Evolutionary conservation across 139 green algal species (phyloP), one percentile per base, ranked within the genome.

Genomic region (Asterochloris sp.): DNA sequence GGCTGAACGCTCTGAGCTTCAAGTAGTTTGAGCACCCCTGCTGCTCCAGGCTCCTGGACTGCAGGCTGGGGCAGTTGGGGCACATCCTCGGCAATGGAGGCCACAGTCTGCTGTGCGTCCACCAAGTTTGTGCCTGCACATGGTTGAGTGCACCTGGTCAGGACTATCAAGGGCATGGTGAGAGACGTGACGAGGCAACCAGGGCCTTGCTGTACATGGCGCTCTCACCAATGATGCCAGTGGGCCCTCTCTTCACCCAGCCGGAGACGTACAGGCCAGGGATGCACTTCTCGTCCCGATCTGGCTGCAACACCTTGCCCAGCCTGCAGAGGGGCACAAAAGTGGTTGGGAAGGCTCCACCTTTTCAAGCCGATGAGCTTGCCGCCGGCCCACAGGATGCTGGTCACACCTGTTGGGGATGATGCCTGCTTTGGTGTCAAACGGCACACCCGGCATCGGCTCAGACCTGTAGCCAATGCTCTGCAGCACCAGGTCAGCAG

Each of bases 191-290:
- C 4, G 66, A 71, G 21, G 66, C 66, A 71, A 10, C 6, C 38
- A 54, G 38, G 38, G 38, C 38, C 38, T 54, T 54, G 38, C 38
- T 54, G 38, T 10, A 54, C 38, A 54, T 2, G 38, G 38, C 38
- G 38, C 13, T 11, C 74, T 79, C 19, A 87, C 83, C 95, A 28
- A 98, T 98, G 86, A 98, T 97, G 83, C 95, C 95, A 10, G 92
- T 92, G 0, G 95, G 94, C 0, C 95, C 95, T 15, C 95, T 89
- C 87, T 96, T 97, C 0, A 96, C 63, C 95, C 95, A 98, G 26
- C 95, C 95, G 71, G 85, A 90, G 60, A 96, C 94, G 78, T 97
- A 98, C 62, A 98, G 68, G 8, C 94, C 92, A 0, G 85, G 76
- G 1, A 90, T 38, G n/a, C 6, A 14, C 9, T 78, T 12, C 21